Evolutionary conservation across 768 basidiomycete species (phyloP), one percentile per base, ranked within the genome.

Genomic region (Termitomyces sp.): DNA sequence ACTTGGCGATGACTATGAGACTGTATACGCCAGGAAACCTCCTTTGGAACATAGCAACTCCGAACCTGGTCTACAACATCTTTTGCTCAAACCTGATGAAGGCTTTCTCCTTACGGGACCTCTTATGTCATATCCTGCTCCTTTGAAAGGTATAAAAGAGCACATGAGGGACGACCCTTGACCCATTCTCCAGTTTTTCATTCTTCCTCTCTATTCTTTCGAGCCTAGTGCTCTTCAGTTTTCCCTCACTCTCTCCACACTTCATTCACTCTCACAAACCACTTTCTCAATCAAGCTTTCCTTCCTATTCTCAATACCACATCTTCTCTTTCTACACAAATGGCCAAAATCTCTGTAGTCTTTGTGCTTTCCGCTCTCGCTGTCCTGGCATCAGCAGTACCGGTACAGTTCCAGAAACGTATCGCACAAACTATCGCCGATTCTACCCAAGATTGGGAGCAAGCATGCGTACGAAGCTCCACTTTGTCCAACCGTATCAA

Each of bases 401-500:
- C 73, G 58, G 41, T 75, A 16, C 53, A 45, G 16, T 21, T 54
- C 48, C 63, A 71, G 54, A 82, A 78, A 69, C 78, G 81, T 38
- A 81, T 83, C 60, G 75, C 72, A 1, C 82, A 83, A 65, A 64
- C 66, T 40, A 82, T 81, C 49, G 54, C 74, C 3, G 79, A 77
- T 47, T 74, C 82, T 1, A 82, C 80, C 14, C 62, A 66, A 17
- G 64, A 76, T 47, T 84, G 81, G 82, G 79, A 78, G 60, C 65
- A 74, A 43, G 82, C 82, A 46, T 83, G 82, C 56, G 80, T 83
- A 71, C 34, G 80, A 29, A 31, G 27, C 25, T 9, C 34, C 34
- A 14, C 35, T 35, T 32, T 9, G 7, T n/a, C 49, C 37, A 14
- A 23, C 14, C n/a, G 6, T 34, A 11, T 6, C 7, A 34, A 34